Base-by-base conservation (phyloP, 2,329 filamentous ascomycete species). In the Talaromyces verruculosus region DNA sequence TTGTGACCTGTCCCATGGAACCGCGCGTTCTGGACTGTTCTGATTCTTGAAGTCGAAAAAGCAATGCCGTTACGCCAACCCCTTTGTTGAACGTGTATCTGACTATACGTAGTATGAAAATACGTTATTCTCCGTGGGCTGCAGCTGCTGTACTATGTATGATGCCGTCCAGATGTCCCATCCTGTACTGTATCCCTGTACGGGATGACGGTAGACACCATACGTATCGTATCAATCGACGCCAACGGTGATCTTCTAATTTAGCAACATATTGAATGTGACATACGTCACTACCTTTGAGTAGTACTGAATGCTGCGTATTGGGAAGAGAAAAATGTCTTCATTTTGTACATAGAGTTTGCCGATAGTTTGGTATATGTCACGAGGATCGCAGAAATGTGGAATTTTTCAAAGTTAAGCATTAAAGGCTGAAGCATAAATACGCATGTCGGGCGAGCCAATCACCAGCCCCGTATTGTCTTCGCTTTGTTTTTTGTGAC, bases 1-100 rank as follows among this genome's bases (percentile, higher is more conserved):
- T 22, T 58, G 55, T 33, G 49, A 53, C n/a, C 51, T 57, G 61
- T 43, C 37, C 61, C 62, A 64, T 58, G 39, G 51, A 47, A 57
- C n/a, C 2, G 15, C 25, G 61, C 28, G 62, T 47, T 64, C 62
- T 64, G 51, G 62, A 28, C 60, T 51, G 43, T 49, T 62, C 43
- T 35, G 39, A 39, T 39, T 51, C 60, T 51, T 49, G 22, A 60
- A 60, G 17, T 45, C 22, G 8, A 30, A 41, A 37, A 39, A 15
- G 45, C 45, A 49, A 49, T 5, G 33, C 15, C 55, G 10, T 25
- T 25, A 25, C 25, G 25, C 25, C 22, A 17, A 30, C 49, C 49
- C 47, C 47, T 51, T 15, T 51, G 11, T 51, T 30, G 2, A 28
- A 17, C 37, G 10, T 22, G 30, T 55, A 35, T 37, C 37, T 22